Conservation (phyloP, 78 protist species). For the Dictyostelium citrinum region DNA sequence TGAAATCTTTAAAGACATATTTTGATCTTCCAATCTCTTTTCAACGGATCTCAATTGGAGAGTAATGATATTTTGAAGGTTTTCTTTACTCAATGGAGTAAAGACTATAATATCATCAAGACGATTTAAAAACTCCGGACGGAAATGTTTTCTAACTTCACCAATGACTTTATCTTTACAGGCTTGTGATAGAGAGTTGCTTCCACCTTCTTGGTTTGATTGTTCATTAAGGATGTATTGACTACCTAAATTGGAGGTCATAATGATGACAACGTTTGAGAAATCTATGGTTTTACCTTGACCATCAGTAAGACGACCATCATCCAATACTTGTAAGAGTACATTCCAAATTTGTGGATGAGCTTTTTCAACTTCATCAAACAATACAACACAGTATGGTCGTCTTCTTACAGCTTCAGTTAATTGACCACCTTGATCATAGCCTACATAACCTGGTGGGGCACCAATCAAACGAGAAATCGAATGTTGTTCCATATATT, state of each 20-base stretch:
- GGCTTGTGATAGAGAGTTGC: conserved; percentile 21
- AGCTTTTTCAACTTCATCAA: conserved; percentile 97
- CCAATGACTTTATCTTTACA: conserved; percentile 83
- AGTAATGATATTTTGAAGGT: conserved; percentile 71
- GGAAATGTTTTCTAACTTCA: conserved; percentile 84
- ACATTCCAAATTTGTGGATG: conserved; percentile 94
- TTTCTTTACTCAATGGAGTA: conserved; percentile 73
- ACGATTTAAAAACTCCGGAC: conserved; percentile 99
- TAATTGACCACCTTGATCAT: conserved; percentile 99
- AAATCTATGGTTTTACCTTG: conserved; percentile 97
- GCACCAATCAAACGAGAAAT: conserved; percentile 98
- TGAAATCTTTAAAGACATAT: conserved; percentile 69
- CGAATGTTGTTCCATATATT: conserved; percentile 96
- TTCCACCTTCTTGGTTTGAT: neutral
- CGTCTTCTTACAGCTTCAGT: conserved; percentile 98
- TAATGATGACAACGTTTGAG: conserved; percentile 90
- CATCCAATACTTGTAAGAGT: conserved; percentile 98
- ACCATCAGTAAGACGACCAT: conserved; percentile 98
- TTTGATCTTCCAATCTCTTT: conserved; percentile 82
- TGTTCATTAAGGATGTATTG: conserved; percentile 63
- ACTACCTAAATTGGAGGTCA: conserved; percentile 96
- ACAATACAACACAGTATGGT: conserved; percentile 97
- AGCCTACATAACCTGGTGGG: conserved; percentile 99
- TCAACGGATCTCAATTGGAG: conserved; percentile 76
- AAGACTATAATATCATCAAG: conserved; percentile 96